phyloP scores from a whole-genome alignment of 176 grass and related monocot species.

The Saccharum officinarum region DNA sequence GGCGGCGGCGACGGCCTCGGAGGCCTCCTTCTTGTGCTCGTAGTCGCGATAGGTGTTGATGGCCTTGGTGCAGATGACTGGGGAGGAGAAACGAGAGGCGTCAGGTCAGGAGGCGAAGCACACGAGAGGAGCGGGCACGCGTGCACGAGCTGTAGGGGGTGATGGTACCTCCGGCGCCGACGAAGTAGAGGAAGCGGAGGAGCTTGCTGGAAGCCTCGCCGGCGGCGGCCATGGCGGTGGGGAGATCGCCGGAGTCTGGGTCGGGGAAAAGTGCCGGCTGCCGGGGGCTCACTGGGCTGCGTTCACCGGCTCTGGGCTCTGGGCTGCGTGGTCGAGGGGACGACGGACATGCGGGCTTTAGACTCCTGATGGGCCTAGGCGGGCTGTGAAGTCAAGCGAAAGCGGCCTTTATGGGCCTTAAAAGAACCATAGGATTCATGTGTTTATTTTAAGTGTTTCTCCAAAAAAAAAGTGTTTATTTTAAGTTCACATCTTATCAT shows the following conservation, averaged over 20 bases:
- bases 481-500: too few species aligned
- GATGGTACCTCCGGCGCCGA: slow-evolving; percentile 70
- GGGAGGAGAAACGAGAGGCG: not conserved
- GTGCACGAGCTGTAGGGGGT: not conserved
- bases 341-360: not conserved
- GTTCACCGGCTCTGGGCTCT: not conserved
- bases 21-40: slow-evolving; percentile 67
- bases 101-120: not conserved
- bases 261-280: not conserved
- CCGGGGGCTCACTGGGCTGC: not conserved
- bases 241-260: slow-evolving; percentile 11
- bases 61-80: slow-evolving; percentile 91
- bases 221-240: slow-evolving; percentile 33
- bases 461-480: too few species aligned
- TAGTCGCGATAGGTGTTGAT: slow-evolving; percentile 83
- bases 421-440: not conserved
- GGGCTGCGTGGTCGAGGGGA: too few species aligned
- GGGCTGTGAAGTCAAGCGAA: not conserved
- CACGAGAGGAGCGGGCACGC: not conserved
- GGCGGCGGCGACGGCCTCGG: slow-evolving; percentile 20
- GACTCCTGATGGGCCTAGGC: not conserved
- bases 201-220: slow-evolving; percentile 81
- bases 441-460: too few species aligned
- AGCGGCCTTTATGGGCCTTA: not conserved
- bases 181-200: slow-evolving; percentile 81